Evolutionary conservation across 805 yeast species (phyloP).

Genomic region (Priceomyces fermenticarens): DNA sequence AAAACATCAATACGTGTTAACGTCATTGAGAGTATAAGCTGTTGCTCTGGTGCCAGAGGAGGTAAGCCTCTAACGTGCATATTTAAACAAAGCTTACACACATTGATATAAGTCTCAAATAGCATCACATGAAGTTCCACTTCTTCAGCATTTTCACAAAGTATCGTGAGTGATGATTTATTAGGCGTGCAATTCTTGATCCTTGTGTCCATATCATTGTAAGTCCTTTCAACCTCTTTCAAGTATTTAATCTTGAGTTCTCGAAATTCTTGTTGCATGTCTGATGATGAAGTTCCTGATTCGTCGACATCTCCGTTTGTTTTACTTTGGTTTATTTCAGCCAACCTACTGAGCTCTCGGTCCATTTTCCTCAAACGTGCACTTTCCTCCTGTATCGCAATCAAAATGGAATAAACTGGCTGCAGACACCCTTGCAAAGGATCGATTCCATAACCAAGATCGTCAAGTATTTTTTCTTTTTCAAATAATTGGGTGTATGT

Average conservation of each 20-base stretch:
- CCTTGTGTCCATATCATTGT: background rate
- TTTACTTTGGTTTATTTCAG: background rate
- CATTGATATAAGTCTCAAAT: background rate
- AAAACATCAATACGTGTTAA: slow-evolving; percentile 12
- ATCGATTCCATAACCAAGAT: slow-evolving; percentile 10
- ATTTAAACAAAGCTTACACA: slow-evolving; percentile 6
- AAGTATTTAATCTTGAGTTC: background rate
- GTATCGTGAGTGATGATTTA: background rate
- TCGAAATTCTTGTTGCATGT: background rate
- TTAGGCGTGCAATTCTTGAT: background rate
- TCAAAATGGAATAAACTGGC: slow-evolving; percentile 13
- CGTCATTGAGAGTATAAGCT: slow-evolving; percentile 9
- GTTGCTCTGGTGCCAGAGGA: slow-evolving; percentile 11
- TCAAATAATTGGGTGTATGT: slow-evolving; percentile 12
- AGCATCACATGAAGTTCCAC: background rate
- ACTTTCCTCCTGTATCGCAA: slow-evolving; percentile 8
- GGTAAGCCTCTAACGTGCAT: slow-evolving; percentile 11
- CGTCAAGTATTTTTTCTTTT: background rate
- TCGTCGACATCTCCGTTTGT: background rate
- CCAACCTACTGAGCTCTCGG: background rate
- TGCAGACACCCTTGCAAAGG: slow-evolving; percentile 19
- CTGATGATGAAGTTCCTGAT: background rate
- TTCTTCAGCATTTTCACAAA: background rate
- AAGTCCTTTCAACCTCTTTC: background rate
- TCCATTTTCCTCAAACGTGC: background rate